A percentile compares a stretch with the other conserved stretches of the same genome.
Evolutionary conservation across 768 basidiomycete genomes (phyloP).

Genomic region (Galerina marginata): DNA sequence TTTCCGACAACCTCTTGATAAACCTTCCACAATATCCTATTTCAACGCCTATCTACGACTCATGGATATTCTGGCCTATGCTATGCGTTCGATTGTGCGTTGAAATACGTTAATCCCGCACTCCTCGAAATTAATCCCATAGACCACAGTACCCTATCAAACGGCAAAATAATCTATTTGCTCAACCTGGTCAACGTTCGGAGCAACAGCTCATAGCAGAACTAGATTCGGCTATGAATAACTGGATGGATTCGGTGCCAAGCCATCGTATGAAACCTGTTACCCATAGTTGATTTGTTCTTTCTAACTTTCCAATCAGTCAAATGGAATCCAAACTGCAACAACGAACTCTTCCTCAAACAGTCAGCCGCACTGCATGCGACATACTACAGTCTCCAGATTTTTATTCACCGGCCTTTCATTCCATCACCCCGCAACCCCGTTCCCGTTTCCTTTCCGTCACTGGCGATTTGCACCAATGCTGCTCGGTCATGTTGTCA

Average conservation of each 20-base stretch:
- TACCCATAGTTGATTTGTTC: neutral
- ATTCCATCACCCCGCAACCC: constrained; percentile 67
- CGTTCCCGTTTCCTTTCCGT: constrained; percentile 48
- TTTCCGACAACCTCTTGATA: constrained; percentile 68
- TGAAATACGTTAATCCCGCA: neutral
- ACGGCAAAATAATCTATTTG: constrained; percentile 55
- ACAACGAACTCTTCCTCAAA: constrained; percentile 47
- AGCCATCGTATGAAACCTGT: constrained; percentile 44
- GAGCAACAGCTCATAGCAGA: constrained; percentile 72
- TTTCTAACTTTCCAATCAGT: constrained; percentile 31
- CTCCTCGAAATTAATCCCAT: neutral
- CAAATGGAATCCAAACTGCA: constrained; percentile 47
- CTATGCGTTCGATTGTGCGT: constrained; percentile 58
- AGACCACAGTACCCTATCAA: constrained; percentile 70
- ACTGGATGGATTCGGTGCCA: constrained; percentile 79
- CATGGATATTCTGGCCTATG: constrained; percentile 63
- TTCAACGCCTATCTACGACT: constrained; percentile 63
- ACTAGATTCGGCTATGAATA: constrained; percentile 76
- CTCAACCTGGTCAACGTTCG: constrained; percentile 52
- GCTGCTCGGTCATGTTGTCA: constrained; percentile 79
- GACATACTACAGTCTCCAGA: constrained; percentile 58
- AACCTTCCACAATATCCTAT: constrained; percentile 58
- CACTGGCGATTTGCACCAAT: constrained; percentile 86
- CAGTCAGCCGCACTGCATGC: constrained; percentile 63
- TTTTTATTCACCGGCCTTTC: constrained; percentile 80